Percentiles rank a stretch among this genome's conserved stretches.
Conservation (phyloP, 2,329 filamentous ascomycete species). For the Talaromyces sp. region DNA sequence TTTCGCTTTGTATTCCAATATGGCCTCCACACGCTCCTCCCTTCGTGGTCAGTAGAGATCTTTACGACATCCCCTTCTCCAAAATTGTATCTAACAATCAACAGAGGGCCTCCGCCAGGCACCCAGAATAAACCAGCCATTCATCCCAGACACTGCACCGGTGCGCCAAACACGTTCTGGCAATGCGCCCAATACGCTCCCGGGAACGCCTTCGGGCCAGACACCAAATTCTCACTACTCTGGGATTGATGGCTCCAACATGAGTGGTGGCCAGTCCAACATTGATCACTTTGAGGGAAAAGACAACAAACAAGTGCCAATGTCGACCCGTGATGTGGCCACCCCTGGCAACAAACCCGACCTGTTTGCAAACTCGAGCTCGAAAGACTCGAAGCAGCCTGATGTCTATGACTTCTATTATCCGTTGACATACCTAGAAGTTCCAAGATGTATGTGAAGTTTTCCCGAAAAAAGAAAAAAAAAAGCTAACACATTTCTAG, state of each 20-base stretch:
- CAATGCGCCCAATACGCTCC: conserved; percentile 11
- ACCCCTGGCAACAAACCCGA: conserved; percentile 39
- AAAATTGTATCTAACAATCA: background rate
- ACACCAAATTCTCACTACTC: conserved; percentile 2
- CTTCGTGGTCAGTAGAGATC: conserved; percentile 18
- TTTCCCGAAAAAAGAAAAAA: background rate
- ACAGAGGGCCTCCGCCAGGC: conserved; percentile 36
- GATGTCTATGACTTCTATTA: conserved; percentile 36
- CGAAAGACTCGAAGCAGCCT: conserved; percentile 27
- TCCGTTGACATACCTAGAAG: conserved; percentile 29
- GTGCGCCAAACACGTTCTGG: conserved; percentile 27
- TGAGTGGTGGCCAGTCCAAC: conserved; percentile 23
- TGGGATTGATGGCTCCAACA: conserved; percentile 22
- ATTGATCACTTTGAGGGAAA: conserved; percentile 34
- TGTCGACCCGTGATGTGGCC: conserved; percentile 35
- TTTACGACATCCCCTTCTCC: conserved; percentile 10
- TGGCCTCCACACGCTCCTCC: conserved; percentile 21
- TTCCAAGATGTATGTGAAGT: conserved; percentile 28
- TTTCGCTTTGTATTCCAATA: conserved; percentile 1
- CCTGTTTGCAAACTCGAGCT: conserved; percentile 25
- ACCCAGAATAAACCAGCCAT: conserved; percentile 34
- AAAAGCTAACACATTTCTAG: conserved; percentile 19
- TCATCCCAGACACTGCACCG: conserved; percentile 34
- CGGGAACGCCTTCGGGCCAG: background rate
- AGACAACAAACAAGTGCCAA: conserved; percentile 30